phyloP scores from a whole-genome alignment of 345 rosid genomes.

The Euphorbia peplus region DNA sequence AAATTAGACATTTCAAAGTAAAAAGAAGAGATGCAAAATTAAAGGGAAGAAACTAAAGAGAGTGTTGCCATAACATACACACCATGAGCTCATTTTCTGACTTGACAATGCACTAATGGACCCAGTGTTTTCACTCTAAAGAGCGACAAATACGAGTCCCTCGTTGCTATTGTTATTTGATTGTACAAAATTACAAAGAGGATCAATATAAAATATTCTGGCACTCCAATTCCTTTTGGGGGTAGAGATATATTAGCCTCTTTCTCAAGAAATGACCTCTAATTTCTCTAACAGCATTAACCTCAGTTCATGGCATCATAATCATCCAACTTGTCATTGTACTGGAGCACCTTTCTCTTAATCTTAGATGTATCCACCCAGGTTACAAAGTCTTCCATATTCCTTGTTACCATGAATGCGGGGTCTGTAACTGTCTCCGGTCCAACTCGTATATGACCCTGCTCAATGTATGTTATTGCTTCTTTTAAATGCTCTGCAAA shows the following conservation, averaged over 20 bases:
- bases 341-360: constrained; percentile 72
- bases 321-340: constrained; percentile 86
- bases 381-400: constrained; percentile 88
- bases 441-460: constrained; percentile 92
- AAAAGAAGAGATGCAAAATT: not conserved
- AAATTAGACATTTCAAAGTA: too few relatives aligned
- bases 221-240: too few relatives aligned
- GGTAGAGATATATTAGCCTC: too few relatives aligned
- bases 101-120: too few relatives aligned
- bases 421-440: constrained; percentile 86
- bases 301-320: constrained; percentile 66
- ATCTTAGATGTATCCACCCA: constrained; percentile 98
- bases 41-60: too few relatives aligned
- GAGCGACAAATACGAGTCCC: too few relatives aligned
- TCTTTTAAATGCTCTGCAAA: constrained; percentile 85
- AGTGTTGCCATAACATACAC: constrained; percentile 16
- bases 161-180: too few relatives aligned
- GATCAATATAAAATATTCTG: too few relatives aligned
- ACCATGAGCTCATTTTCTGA: constrained; percentile 32
- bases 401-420: constrained; percentile 82
- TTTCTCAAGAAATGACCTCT: too few relatives aligned
- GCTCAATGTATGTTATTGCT: constrained; percentile 91
- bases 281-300: too few relatives aligned
- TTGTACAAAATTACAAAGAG: too few relatives aligned
- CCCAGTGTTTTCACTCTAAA: too few relatives aligned